Conservation (phyloP, 306 rosid genomes). For the Crataegus laevigata region DNA sequence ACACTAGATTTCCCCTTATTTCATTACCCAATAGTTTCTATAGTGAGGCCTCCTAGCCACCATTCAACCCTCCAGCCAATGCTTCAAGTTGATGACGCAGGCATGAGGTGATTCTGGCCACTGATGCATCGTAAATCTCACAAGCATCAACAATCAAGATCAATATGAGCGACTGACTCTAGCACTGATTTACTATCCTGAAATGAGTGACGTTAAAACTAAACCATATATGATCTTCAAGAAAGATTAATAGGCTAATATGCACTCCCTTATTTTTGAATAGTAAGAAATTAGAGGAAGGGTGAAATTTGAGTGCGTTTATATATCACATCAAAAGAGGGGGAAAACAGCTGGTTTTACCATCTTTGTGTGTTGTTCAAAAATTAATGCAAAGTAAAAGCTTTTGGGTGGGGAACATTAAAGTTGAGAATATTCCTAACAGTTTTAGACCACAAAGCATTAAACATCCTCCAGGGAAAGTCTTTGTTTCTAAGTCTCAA, state of each 20-base stretch:
- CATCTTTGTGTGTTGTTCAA: background rate
- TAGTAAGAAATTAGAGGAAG: background rate
- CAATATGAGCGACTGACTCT: no score
- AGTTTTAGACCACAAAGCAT: background rate
- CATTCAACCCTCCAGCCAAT: background rate
- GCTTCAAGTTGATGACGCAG: background rate
- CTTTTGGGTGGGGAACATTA: background rate
- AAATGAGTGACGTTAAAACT: no score
- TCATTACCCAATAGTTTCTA: background rate
- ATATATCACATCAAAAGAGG: background rate
- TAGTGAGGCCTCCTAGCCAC: background rate
- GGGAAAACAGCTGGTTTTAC: conserved; percentile 4
- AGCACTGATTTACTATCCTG: background rate
- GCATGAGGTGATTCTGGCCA: background rate
- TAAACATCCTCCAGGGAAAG: background rate
- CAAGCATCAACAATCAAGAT: no score
- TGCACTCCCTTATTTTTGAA: background rate
- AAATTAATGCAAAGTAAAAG: background rate
- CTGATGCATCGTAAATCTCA: background rate
- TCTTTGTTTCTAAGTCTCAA: no score
- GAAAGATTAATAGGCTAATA: background rate
- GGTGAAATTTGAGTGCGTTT: background rate
- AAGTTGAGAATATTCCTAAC: background rate
- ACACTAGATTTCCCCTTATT: background rate
- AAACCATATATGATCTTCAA: no score